phyloP scores from a whole-genome alignment of 2,329 filamentous ascomycete species.

The Scedosporium minutisporum region DNA sequence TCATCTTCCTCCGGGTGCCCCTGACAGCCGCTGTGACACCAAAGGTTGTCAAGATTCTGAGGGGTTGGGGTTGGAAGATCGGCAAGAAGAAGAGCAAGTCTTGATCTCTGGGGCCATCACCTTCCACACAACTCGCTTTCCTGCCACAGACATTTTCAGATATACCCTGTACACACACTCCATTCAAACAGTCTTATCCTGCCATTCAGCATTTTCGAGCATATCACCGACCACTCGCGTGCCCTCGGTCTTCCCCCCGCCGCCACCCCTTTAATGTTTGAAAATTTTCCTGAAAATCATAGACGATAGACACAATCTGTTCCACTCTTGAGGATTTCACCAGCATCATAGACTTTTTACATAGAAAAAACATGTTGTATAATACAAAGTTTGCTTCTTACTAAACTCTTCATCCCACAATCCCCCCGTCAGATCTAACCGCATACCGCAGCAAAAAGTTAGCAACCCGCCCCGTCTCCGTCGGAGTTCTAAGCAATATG shows the following conservation, averaged over 20 bases:
- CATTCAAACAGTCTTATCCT: background rate
- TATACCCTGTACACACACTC: no score
- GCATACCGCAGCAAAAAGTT: no score
- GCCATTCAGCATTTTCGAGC: background rate
- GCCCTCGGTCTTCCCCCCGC: no score
- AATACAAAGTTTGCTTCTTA: background rate
- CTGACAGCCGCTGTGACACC: slow-evolving; percentile 83
- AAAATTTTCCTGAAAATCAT: background rate
- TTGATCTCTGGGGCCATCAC: slow-evolving; percentile 2
- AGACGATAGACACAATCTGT: background rate
- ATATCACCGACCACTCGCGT: no score
- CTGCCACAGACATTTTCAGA: no score
- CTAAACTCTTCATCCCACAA: background rate
- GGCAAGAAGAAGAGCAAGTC: slow-evolving; percentile 51
- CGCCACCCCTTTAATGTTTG: no score
- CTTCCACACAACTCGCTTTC: background rate
- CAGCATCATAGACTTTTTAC: background rate
- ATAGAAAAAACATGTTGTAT: background rate
- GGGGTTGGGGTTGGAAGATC: slow-evolving; percentile 90
- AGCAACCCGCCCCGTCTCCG: background rate
- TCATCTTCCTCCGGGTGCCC: slow-evolving; percentile 93
- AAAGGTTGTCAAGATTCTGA: slow-evolving; percentile 82
- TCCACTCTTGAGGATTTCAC: background rate
- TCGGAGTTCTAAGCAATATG: background rate
- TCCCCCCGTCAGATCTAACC: no score